Evolutionary conservation across 2,329 filamentous ascomycete species (phyloP).

Genomic region (Diaporthe caulivora): DNA sequence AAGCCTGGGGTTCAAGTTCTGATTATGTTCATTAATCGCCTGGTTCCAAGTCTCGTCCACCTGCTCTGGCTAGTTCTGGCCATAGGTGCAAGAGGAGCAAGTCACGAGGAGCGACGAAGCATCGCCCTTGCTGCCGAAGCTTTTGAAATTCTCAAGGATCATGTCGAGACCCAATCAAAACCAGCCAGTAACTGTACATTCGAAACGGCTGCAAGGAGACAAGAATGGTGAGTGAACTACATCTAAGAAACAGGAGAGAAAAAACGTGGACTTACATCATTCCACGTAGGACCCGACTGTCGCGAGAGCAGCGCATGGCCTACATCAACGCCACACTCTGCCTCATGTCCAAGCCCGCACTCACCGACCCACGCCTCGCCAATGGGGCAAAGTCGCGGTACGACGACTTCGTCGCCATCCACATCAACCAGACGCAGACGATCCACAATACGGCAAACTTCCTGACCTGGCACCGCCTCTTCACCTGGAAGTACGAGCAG

Average conservation of each 20-base stretch:
- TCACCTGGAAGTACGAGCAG: slow-evolving; percentile 47
- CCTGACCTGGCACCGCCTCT: slow-evolving; percentile 49
- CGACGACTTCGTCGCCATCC: slow-evolving; percentile 48
- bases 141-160: slow-evolving; percentile 1
- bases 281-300: slow-evolving; percentile 31
- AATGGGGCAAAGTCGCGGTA: slow-evolving; percentile 47
- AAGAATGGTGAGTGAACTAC: slow-evolving; percentile 40
- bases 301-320: slow-evolving; percentile 43
- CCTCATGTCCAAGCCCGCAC: slow-evolving; percentile 46
- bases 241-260: no score
- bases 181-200: slow-evolving; percentile 41
- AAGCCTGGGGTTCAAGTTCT: slow-evolving; percentile 5
- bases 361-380: slow-evolving; percentile 42
- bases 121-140: slow-evolving; percentile 7
- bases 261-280: neutral
- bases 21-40: slow-evolving; percentile 15
- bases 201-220: slow-evolving; percentile 41
- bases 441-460: slow-evolving; percentile 45
- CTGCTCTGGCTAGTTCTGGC: slow-evolving; percentile 21
- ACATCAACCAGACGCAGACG: slow-evolving; percentile 44
- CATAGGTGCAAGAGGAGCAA: slow-evolving; percentile 14
- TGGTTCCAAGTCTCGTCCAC: neutral
- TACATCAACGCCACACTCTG: slow-evolving; percentile 48
- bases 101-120: slow-evolving; percentile 3
- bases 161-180: slow-evolving; percentile 17